phyloP scores from a whole-genome alignment of 345 rosid genomes.

The Nasturtium officinale region DNA sequence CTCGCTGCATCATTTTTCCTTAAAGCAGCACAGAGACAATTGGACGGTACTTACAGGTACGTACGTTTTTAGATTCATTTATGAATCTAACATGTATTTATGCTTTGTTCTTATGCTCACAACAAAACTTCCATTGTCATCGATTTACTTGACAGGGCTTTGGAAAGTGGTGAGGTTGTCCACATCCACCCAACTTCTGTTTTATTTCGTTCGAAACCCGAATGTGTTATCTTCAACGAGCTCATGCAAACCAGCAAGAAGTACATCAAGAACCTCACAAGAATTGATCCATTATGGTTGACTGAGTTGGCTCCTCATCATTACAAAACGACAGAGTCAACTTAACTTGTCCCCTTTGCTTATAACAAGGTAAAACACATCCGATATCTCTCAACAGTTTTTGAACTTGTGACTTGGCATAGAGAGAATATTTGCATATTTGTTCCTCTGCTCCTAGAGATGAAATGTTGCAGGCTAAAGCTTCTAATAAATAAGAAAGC shows the following conservation, averaged over 20 bases:
- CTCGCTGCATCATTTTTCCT: slow-evolving; percentile 92
- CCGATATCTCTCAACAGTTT: background rate
- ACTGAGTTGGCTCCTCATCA: slow-evolving; percentile 88
- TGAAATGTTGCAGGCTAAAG: background rate
- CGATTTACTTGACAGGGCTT: slow-evolving; percentile 62
- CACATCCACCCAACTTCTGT: slow-evolving; percentile 91
- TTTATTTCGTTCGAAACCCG: slow-evolving; percentile 65
- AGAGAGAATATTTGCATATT: slow-evolving; percentile 1
- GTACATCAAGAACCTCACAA: slow-evolving; percentile 74
- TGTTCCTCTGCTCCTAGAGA: background rate
- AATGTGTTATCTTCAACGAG: slow-evolving; percentile 83
- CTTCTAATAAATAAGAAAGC: slow-evolving; percentile 12
- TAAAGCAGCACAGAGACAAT: slow-evolving; percentile 89
- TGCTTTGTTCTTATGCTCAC: slow-evolving; percentile 11
- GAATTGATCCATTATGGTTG: slow-evolving; percentile 80
- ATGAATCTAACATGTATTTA: slow-evolving; percentile 2
- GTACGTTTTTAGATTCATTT: slow-evolving; percentile 10
- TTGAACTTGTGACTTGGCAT: background rate
- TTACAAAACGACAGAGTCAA: slow-evolving; percentile 57
- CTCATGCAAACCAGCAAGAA: slow-evolving; percentile 76
- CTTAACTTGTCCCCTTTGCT: background rate
- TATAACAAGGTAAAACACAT: slow-evolving; percentile 28
- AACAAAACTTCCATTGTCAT: slow-evolving; percentile 10
- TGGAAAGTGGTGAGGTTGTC: slow-evolving; percentile 83
- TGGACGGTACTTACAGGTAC: slow-evolving; percentile 85